Evolutionary conservation across 441 rosid species (phyloP), one percentile per base, ranked within the genome.

Genomic region (Erodium moschatum): DNA sequence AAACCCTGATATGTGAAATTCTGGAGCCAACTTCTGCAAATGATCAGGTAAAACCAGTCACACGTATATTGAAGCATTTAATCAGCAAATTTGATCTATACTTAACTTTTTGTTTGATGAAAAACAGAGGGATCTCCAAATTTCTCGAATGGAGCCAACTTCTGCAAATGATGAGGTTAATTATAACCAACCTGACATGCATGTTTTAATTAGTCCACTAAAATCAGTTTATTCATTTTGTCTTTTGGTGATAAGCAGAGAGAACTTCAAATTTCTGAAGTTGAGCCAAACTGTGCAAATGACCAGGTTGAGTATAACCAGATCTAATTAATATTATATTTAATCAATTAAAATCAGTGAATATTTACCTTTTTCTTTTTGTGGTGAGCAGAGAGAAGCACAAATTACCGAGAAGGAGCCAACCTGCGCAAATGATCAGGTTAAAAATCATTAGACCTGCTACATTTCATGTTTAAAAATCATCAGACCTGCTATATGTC

Each of bases 341-440:
- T 52, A 52, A 52, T 15, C 21, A 52, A 16, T 52, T 6, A 52
- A 52, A 52, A 52, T 52, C 20, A 52, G 10, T 13, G 9, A 7
- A 52, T 52, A 18, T 52, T 52, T 15, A 52, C 20, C 48, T 52
- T 52, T 52, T 16, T 52, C 60, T 52, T 52, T 15, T 52, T 21
- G 60, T 16, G 60, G 6, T 52, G 20, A 52, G 20, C 60, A 52
- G 60, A 52, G 19, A 16, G 60, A 52, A 15, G 10, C 20, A 16
- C 60, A 52, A 52, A 52, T 52, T 52, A 12, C 21, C 10, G 60
- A 16, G 20, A 52, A 15, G 60, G 60, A 52, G 60, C 60, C 21
- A 52, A 52, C 60, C 60, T 52, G 9, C 16, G 60, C 20, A 15
- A 52, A 16, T 52, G 60, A 52, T 52, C 60, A 52, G 60, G 60